These are phyloP conservation scores for Setomelanomma holmii DNA, from an alignment of 2,329 filamentous ascomycete species.

Conservation along the genomic window DNA sequence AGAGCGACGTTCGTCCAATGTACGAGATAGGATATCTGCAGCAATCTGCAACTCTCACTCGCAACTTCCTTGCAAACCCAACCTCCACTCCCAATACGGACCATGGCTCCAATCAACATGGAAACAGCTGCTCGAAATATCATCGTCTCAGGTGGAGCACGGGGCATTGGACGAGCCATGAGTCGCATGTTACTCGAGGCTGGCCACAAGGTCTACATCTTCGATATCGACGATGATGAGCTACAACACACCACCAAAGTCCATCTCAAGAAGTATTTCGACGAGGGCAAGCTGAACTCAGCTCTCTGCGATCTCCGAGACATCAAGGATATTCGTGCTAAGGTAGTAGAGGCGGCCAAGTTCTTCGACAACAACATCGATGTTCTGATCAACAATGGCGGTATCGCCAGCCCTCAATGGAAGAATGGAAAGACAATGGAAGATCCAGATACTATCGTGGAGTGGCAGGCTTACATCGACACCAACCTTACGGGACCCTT, in stretches of 20 bases:
- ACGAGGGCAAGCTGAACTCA: slow-evolving; percentile 44
- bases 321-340: slow-evolving; percentile 50
- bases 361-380: slow-evolving; percentile 53
- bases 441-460: slow-evolving; percentile 50
- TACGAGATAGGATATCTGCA: slow-evolving; percentile 7
- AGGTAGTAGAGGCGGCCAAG: slow-evolving; percentile 51
- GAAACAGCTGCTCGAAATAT: slow-evolving; percentile 37
- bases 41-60: not conserved
- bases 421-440: slow-evolving; percentile 57
- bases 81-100: slow-evolving; percentile 1
- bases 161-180: slow-evolving; percentile 58
- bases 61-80: slow-evolving; percentile 2
- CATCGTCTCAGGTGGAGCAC: slow-evolving; percentile 53
- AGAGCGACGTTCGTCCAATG: slow-evolving; percentile 27
- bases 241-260: slow-evolving; percentile 48
- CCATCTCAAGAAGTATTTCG: slow-evolving; percentile 48
- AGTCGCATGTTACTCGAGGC: slow-evolving; percentile 55
- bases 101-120: slow-evolving; percentile 15
- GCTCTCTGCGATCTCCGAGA: slow-evolving; percentile 55
- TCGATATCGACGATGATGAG: slow-evolving; percentile 53
- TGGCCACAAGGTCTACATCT: slow-evolving; percentile 56
- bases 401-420: slow-evolving; percentile 51
- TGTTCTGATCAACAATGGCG: slow-evolving; percentile 49
- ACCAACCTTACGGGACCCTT: slow-evolving; percentile 58
- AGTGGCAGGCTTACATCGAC: slow-evolving; percentile 57